Evolutionary conservation across 176 grass and related monocot species (phyloP).

Genomic region (Bothriochloa decipiens): DNA sequence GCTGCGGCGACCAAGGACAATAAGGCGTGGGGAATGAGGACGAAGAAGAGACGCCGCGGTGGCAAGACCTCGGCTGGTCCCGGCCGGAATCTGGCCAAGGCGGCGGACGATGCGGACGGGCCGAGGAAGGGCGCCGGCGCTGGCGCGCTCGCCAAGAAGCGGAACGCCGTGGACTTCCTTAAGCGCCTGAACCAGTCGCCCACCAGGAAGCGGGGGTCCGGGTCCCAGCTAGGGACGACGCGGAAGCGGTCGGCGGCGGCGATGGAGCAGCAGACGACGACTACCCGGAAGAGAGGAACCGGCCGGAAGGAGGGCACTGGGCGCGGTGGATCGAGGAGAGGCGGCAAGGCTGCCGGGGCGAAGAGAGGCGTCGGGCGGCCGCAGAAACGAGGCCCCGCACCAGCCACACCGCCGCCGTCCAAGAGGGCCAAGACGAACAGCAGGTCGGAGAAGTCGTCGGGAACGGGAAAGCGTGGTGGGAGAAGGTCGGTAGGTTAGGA

Average conservation of each 20-base stretch:
- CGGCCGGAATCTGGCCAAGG: slow-evolving; percentile 25
- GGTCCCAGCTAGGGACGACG: slow-evolving; percentile 45
- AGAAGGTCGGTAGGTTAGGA: slow-evolving; percentile 17
- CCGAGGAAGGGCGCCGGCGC: slow-evolving; percentile 12
- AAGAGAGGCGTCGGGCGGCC: slow-evolving; percentile 80
- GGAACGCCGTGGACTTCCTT: slow-evolving; percentile 75
- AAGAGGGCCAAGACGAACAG: slow-evolving; percentile 70
- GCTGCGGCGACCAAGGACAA: slow-evolving; percentile 33
- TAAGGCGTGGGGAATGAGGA: slow-evolving; percentile 55
- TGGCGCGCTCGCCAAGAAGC: slow-evolving; percentile 54
- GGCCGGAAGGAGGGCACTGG: slow-evolving; percentile 51
- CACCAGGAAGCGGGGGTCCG: slow-evolving; percentile 45
- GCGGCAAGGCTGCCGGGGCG: slow-evolving; percentile 7
- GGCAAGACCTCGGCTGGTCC: slow-evolving; percentile 22
- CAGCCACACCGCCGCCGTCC: slow-evolving; percentile 52
- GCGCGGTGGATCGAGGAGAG: slow-evolving; percentile 48
- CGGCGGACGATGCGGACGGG: background rate
- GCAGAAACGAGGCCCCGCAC: slow-evolving; percentile 51
- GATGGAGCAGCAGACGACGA: slow-evolving; percentile 24
- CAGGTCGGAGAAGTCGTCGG: slow-evolving; percentile 35
- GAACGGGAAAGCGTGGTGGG: slow-evolving; percentile 56
- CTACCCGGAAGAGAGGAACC: slow-evolving; percentile 9
- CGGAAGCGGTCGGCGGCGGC: slow-evolving; percentile 20
- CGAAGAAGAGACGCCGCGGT: slow-evolving; percentile 51
- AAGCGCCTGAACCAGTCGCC: slow-evolving; percentile 74